Conservation (phyloP, 495 filamentous ascomycete genomes). For the Aspergillus coremiiformis region DNA sequence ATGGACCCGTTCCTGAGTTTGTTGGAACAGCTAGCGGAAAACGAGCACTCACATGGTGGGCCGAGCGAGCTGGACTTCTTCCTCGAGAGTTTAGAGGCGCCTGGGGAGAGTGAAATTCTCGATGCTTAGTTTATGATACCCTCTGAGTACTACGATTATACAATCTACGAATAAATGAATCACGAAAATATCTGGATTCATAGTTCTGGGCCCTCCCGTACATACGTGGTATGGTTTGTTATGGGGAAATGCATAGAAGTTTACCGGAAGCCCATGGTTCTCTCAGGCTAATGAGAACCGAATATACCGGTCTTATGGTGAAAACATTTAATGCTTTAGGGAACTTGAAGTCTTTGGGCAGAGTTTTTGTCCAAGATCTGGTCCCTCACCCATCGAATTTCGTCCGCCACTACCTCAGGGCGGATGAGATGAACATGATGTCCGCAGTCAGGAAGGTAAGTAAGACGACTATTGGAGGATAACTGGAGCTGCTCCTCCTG, state of each 20-base stretch:
- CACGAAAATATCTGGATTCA: too few relatives aligned
- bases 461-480: constrained; percentile 26
- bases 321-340: too few relatives aligned
- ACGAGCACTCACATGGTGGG: constrained; percentile 52
- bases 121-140: background rate
- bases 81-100: constrained; percentile 27
- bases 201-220: too few relatives aligned
- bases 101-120: background rate
- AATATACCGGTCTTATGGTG: too few relatives aligned
- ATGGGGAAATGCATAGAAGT: too few relatives aligned
- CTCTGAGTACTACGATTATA: background rate
- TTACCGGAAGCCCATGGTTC: too few relatives aligned
- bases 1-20: constrained; percentile 75
- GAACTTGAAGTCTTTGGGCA: background rate
- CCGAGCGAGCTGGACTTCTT: constrained; percentile 71
- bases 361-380: constrained; percentile 5
- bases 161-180: background rate
- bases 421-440: constrained; percentile 43
- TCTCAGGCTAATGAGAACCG: too few relatives aligned
- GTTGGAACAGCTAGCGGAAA: constrained; percentile 73
- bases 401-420: constrained; percentile 40
- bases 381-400: constrained; percentile 41
- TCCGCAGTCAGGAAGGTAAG: constrained; percentile 38
- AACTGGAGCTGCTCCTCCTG: constrained; percentile 40
- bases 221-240: too few relatives aligned